phyloP scores from a whole-genome alignment of 768 basidiomycete genomes.

The Suillus sp. region DNA sequence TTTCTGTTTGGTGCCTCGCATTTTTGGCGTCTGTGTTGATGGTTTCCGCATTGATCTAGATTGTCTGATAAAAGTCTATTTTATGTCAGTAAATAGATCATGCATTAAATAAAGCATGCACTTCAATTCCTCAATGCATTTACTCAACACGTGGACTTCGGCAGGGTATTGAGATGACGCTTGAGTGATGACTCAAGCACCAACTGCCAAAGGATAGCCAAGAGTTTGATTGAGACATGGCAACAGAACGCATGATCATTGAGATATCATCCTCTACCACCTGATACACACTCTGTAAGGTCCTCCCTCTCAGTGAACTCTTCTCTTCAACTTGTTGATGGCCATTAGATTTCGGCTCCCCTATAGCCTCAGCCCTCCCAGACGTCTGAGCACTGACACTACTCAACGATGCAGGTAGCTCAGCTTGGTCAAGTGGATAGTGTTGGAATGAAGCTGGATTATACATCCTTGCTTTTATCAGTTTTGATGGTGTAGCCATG shows the following conservation, averaged over 20 bases:
- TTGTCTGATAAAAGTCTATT: too few species aligned
- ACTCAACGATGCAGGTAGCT: constrained; percentile 20
- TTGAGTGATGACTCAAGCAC: too few species aligned
- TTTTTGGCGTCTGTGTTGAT: too few species aligned
- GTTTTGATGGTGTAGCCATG: constrained; percentile 33
- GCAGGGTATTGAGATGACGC: too few species aligned
- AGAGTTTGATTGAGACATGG: too few species aligned
- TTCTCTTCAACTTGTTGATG: constrained; percentile 27
- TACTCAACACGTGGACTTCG: too few species aligned
- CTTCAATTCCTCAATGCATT: too few species aligned
- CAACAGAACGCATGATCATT: constrained; percentile 61
- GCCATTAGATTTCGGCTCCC: constrained; percentile 28
- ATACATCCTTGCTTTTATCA: constrained; percentile 42
- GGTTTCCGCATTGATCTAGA: too few species aligned
- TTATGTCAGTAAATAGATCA: too few species aligned
- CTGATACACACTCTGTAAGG: constrained; percentile 40
- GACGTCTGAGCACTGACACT: constrained; percentile 20
- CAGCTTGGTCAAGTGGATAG: constrained; percentile 39
- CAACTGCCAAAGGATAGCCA: too few species aligned
- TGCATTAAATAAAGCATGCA: too few species aligned
- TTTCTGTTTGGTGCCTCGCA: too few species aligned
- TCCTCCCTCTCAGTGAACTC: constrained; percentile 22
- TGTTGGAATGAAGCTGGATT: constrained; percentile 53
- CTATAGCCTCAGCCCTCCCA: constrained; percentile 15
- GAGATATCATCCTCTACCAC: constrained; percentile 75